Base-by-base conservation (phyloP, 2,329 filamentous ascomycete species). In the Arthrobotrys entomopaga region DNA sequence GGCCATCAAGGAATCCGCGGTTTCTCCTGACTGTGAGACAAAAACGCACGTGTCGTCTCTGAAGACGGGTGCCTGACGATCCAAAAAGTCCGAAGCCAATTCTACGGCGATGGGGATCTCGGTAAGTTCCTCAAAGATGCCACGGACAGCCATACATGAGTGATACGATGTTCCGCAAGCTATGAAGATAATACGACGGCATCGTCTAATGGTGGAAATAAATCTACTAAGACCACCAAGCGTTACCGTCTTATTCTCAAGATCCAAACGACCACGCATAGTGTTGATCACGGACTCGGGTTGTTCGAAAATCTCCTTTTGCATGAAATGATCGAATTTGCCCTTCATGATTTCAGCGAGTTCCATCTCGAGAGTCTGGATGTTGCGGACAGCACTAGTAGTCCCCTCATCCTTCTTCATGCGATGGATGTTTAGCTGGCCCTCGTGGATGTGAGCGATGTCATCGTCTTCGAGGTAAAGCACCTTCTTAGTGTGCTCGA, bases 291-390 rank as follows among this genome's bases (percentile, higher is more conserved):
- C 92, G 13, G 95, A 99, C 85, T 99, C 95, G 81, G 95, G 95
- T 86, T 99, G 95, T 87, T 99, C 95, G 83, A 99, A 99, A 81
- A 99, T 99, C 83, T 99, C 95, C 89, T 99, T 99, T 83, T 99
- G 95, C 95, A 99, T 99, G 87, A 97, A 99, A 86, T 99, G 95
- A 83, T 99, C 95, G 84, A 98, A 99, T 82, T 95, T 96, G 83
- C 95, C 95, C 90, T 99, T 99, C 95, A 99, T 99, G 84, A 99
- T 99, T 86, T 99, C 93, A 86, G 99, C 95, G 77, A 99, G 90
- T 86, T 99, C 93, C 58, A 99, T 91, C 86, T 99, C 95, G 66
- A 99, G 88, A 65, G 95, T 99, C 87, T 99, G 95, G 82, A 99
- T 99, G 80, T 91, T 92, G 82, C 95, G 93, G 79, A 98, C 93